phyloP scores from a whole-genome alignment of 2,329 filamentous ascomycete genomes.

The Aspergillus sp. region DNA sequence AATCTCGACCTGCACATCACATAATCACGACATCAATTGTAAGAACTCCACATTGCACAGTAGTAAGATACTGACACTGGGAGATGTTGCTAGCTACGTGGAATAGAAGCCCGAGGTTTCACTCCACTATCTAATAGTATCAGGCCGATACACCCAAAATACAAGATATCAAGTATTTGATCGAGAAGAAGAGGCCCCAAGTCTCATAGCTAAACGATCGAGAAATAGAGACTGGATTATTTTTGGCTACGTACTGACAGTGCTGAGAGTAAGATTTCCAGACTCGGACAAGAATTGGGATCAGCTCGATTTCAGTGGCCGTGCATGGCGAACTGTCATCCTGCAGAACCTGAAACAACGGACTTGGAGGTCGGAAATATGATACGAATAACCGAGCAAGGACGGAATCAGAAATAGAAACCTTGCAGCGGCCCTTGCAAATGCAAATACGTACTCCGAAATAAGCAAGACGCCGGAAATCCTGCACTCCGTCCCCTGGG shows the following conservation, averaged over 20 bases:
- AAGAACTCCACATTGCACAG: too few relatives aligned
- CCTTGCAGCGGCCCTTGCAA: slow-evolving; percentile 3
- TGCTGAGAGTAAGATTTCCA: not conserved
- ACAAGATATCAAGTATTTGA: too few relatives aligned
- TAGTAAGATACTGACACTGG: too few relatives aligned
- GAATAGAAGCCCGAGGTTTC: too few relatives aligned
- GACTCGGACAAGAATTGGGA: not conserved
- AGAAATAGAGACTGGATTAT: not conserved
- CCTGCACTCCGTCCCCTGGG: not conserved
- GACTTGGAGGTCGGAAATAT: not conserved
- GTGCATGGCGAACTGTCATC: not conserved
- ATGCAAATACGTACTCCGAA: not conserved
- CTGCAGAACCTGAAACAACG: slow-evolving; percentile 8
- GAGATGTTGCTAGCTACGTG: too few relatives aligned
- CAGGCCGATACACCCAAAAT: too few relatives aligned
- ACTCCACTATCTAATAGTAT: too few relatives aligned
- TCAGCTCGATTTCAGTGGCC: not conserved
- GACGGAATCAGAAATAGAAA: not conserved
- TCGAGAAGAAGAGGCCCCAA: too few relatives aligned
- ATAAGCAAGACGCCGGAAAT: not conserved
- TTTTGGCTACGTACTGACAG: not conserved
- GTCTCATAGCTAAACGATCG: too few relatives aligned
- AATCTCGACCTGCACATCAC: too few relatives aligned
- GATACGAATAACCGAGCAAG: not conserved
- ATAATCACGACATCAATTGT: too few relatives aligned